A percentile compares a stretch with the other conserved stretches of the same genome.
phyloP scores from a whole-genome alignment of 805 yeast genomes.

The Metschnikowia hibisci region DNA sequence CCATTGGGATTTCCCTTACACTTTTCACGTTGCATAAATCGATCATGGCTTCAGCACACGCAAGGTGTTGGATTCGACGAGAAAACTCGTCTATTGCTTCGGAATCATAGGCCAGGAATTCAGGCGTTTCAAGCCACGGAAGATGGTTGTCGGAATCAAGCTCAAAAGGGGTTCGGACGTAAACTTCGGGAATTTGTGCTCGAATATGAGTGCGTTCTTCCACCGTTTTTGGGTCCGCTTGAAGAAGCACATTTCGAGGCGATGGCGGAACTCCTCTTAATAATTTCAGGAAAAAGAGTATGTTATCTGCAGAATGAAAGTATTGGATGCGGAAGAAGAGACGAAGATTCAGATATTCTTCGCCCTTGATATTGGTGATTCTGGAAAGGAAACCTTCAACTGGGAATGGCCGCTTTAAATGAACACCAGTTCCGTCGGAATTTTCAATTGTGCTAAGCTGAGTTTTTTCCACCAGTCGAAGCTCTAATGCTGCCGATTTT shows the following conservation, averaged over 20 bases:
- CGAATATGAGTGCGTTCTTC: slow-evolving; percentile 16
- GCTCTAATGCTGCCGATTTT: slow-evolving; percentile 51
- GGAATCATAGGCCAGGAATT: slow-evolving; percentile 48
- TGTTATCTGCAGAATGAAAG: slow-evolving; percentile 56
- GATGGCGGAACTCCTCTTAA: slow-evolving; percentile 60
- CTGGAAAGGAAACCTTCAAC: slow-evolving; percentile 77
- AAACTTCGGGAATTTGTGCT: slow-evolving; percentile 31
- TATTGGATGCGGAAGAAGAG: slow-evolving; percentile 55
- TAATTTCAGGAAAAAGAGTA: slow-evolving; percentile 56
- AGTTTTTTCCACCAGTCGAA: slow-evolving; percentile 34
- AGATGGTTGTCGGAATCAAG: slow-evolving; percentile 50
- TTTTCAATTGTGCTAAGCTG: slow-evolving; percentile 16
- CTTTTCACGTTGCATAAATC: slow-evolving; percentile 51
- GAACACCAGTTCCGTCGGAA: slow-evolving; percentile 4
- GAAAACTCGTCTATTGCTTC: slow-evolving; percentile 63
- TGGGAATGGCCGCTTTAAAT: slow-evolving; percentile 56
- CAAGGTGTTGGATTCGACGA: slow-evolving; percentile 52
- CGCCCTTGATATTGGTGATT: slow-evolving; percentile 50
- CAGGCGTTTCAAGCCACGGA: slow-evolving; percentile 53
- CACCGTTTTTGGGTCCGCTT: slow-evolving; percentile 4
- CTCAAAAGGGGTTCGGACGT: slow-evolving; percentile 52
- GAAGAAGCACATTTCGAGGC: slow-evolving; percentile 28
- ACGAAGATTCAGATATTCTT: slow-evolving; percentile 30
- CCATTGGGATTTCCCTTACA: slow-evolving; percentile 31
- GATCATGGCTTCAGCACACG: slow-evolving; percentile 57